Evolutionary conservation across 345 rosid genomes (phyloP).

Genomic region (Turritis glabra): DNA sequence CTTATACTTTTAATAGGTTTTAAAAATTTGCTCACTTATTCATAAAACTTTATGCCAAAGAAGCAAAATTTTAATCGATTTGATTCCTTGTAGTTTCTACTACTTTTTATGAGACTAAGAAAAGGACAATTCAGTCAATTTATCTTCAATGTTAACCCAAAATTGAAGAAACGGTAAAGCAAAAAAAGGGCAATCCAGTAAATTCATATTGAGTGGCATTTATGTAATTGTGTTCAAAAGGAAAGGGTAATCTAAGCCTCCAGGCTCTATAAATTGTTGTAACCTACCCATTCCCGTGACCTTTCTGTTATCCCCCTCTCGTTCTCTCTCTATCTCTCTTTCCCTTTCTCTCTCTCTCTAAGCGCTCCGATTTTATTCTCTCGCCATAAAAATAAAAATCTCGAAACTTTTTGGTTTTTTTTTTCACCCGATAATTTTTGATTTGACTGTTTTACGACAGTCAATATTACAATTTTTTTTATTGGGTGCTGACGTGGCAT

Average conservation of each 20-base stretch:
- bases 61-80: not conserved
- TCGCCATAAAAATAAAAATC: not conserved
- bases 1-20: not conserved
- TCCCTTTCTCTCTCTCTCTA: not conserved
- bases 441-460: conserved; percentile 1
- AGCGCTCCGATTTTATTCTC: not conserved
- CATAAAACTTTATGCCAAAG: not conserved
- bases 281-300: not conserved
- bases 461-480: conserved; percentile 9
- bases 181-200: conserved; percentile 34
- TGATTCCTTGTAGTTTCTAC: not conserved
- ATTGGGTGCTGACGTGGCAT: conserved; percentile 68
- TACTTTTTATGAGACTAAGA: not conserved
- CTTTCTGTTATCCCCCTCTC: not conserved
- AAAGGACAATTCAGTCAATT: conserved; percentile 3
- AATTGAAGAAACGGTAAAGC: conserved; percentile 32
- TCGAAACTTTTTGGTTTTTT: not conserved
- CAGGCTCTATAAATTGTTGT: conserved; percentile 42
- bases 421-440: not conserved
- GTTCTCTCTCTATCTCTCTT: not conserved
- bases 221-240: not conserved
- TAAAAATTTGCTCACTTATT: not conserved
- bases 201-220: conserved; percentile 4
- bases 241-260: conserved; percentile 10
- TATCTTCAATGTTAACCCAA: conserved; percentile 12